Evolutionary conservation across 1,284 basidiomycete species (phyloP), one percentile per base, ranked within the genome.

Genomic region (Sanguinoderma infundibulare): DNA sequence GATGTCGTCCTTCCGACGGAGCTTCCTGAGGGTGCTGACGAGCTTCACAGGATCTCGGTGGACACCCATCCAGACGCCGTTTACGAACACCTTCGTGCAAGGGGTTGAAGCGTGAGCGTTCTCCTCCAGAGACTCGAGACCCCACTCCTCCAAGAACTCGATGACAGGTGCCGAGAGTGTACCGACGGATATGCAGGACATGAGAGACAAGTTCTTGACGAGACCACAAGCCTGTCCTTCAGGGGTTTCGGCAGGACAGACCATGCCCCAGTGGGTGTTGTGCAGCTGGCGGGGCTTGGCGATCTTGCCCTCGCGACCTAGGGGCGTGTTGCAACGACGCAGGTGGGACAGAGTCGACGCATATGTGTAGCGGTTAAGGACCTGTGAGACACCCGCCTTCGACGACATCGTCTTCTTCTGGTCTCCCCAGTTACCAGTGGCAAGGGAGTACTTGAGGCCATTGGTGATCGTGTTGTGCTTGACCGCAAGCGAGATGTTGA

Each of bases 201-300:
- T 98, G 68, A 99, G 87, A 9, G 97, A 94, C 63, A 99, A 80
- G 77, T 99, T 99, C 83, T 99, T 99, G 77, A 99, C 98, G 50
- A 99, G 86, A 78, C 97, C 97, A 80, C 97, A 99, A 64, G 97
- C 98, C 76, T 99, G 97, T 59, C 97, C 97, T 90, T 99, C 97
- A 7, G 97, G 97, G 12, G 97, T 99, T 77, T 99, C 97, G 53
- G 98, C 98, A 44, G 97, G 98, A 74, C 96, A 98, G 12, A 99
- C 97, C 96, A 99, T 98, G 49, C 97, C 97, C 97, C 97, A 99
- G 74, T 99, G 97, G 1, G 98, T 98, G 75, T 99, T 99, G 78
- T 99, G 98, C 59, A 99, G 83, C 73, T 99, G 98, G 73, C 98
- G 97, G 55, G 98, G 98, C 76, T 99, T 99, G 55, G 98, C 97